Conservation (phyloP, 2,329 filamentous ascomycete species). For the Venturiaceae sp. region DNA sequence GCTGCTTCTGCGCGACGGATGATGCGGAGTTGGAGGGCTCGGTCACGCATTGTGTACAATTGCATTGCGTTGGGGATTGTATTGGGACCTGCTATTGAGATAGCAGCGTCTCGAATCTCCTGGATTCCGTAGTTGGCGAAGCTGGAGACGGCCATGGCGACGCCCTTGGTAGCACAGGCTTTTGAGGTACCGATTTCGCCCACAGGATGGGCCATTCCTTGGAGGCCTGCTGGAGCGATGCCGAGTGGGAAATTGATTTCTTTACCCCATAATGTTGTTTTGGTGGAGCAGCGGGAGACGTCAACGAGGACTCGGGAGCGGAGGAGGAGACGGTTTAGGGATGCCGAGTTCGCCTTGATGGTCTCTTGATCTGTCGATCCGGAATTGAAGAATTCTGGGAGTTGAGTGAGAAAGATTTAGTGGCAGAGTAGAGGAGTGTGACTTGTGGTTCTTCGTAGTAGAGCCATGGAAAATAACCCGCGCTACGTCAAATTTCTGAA, state of each 20-base stretch:
- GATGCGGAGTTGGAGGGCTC: constrained; percentile 1
- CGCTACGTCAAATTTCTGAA: no score
- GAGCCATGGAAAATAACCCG: no score
- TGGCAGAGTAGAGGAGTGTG: no score
- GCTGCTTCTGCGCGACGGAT: constrained; percentile 4
- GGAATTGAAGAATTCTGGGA: neutral
- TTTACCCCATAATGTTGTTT: constrained; percentile 22
- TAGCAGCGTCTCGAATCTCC: neutral
- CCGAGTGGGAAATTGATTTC: constrained; percentile 43
- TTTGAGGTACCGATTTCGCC: constrained; percentile 54
- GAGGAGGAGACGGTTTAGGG: neutral
- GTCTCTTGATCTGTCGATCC: constrained; percentile 1
- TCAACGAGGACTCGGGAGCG: constrained; percentile 1
- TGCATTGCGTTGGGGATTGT: neutral
- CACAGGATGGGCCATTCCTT: constrained; percentile 56
- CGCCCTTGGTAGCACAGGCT: constrained; percentile 32
- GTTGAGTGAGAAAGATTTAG: neutral
- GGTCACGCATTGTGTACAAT: constrained; percentile 5
- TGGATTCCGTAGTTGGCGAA: neutral
- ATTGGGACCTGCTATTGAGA: neutral
- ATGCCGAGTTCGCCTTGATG: neutral
- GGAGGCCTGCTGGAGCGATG: constrained; percentile 61
- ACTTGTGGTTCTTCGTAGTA: no score
- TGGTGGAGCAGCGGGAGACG: neutral
- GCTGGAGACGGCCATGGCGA: neutral